These are phyloP conservation scores for Pueraria montana DNA, from an alignment of 306 rosid genomes.

Conservation along the genomic window DNA sequence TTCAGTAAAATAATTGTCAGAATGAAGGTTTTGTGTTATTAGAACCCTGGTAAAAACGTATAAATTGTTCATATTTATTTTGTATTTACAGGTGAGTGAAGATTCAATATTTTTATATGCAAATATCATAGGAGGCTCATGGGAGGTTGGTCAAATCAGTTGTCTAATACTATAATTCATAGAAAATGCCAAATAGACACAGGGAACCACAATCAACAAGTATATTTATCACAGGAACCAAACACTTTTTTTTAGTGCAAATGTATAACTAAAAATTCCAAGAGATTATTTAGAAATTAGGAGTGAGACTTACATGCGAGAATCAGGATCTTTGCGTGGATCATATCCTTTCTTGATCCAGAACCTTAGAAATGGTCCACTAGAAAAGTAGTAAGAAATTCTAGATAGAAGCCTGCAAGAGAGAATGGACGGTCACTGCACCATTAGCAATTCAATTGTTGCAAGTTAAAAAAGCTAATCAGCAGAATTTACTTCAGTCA, in stretches of 20 bases:
- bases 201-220: neutral
- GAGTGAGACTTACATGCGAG: slow-evolving; percentile 76
- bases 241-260: slow-evolving; percentile 29
- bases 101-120: neutral
- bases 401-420: slow-evolving; percentile 89
- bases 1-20: slow-evolving; percentile 1
- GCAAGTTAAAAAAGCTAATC: slow-evolving; percentile 36
- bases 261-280: slow-evolving; percentile 18
- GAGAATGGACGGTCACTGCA: slow-evolving; percentile 40
- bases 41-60: slow-evolving; percentile 15
- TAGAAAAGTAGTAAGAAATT: slow-evolving; percentile 91
- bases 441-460: slow-evolving; percentile 35
- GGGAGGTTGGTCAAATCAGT: neutral
- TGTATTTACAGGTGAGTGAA: neutral
- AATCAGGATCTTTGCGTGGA: slow-evolving; percentile 85
- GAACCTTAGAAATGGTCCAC: slow-evolving; percentile 93
- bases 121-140: neutral
- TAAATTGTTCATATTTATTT: neutral
- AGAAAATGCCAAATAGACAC: slow-evolving; percentile 16
- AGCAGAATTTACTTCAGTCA: slow-evolving; percentile 40
- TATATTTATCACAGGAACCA: slow-evolving; percentile 24
- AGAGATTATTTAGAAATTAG: slow-evolving; percentile 20
- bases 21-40: neutral
- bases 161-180: neutral
- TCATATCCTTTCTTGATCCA: slow-evolving; percentile 97